Percentiles rank a stretch among this genome's conserved stretches.
These are phyloP conservation scores for Rhodotorula sp. DNA, from an alignment of 1,284 basidiomycete genomes.

Conservation along the genomic window DNA sequence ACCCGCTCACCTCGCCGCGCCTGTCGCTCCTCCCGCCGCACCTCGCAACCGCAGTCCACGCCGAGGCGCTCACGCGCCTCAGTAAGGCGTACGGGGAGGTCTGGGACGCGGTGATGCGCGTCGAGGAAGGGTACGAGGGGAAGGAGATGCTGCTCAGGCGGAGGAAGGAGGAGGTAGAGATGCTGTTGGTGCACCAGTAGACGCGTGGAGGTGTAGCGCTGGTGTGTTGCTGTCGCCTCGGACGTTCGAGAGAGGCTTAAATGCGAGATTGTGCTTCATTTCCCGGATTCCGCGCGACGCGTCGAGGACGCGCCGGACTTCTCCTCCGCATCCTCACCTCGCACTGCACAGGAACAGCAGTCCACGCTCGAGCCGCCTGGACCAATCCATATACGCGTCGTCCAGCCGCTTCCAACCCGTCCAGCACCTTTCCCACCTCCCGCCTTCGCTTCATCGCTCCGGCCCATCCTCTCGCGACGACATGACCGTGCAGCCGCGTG, in stretches of 20 bases:
- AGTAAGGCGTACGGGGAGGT: slow-evolving; percentile 68
- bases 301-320: not conserved
- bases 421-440: not conserved
- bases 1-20: slow-evolving; percentile 60
- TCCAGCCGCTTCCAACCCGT: not conserved
- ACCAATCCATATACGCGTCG: not conserved
- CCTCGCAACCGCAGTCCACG: slow-evolving; percentile 71
- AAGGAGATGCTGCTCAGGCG: slow-evolving; percentile 81
- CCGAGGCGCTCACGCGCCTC: slow-evolving; percentile 67
- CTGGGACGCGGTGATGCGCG: slow-evolving; percentile 65
- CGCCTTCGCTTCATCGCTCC: not conserved
- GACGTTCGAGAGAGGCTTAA: not conserved
- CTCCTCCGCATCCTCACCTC: too few relatives aligned
- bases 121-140: slow-evolving; percentile 81
- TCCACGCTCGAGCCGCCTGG: too few relatives aligned
- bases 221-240: not conserved
- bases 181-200: slow-evolving; percentile 50
- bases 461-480: not conserved
- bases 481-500: not conserved
- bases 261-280: not conserved
- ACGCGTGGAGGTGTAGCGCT: not conserved
- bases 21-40: slow-evolving; percentile 70
- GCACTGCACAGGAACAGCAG: not conserved
- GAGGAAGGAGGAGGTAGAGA: slow-evolving; percentile 55
- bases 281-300: not conserved